These are phyloP conservation scores for Silene vulgaris DNA, from an alignment of 179 eudicot genomes.

Conservation along the genomic window DNA sequence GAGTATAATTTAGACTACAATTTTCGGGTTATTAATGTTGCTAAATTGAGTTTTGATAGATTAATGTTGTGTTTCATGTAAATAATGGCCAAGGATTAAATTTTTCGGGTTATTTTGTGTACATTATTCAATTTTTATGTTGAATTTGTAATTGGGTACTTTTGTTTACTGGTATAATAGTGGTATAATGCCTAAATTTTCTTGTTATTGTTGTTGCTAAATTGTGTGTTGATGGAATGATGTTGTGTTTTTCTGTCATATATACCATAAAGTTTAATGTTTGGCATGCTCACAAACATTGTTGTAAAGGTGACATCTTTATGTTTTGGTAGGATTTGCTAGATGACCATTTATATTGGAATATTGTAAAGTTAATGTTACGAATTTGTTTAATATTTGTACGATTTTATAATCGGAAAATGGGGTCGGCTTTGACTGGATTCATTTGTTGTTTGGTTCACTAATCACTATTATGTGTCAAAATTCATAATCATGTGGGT, in stretches of 20 bases:
- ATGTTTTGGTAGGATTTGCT: not conserved
- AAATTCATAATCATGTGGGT: slow-evolving; percentile 12
- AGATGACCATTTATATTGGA: not conserved
- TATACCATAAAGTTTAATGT: not conserved
- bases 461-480: not conserved
- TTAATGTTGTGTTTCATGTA: no score
- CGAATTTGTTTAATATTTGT: not conserved
- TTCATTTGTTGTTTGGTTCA: no score
- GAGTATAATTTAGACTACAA: no score
- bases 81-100: no score
- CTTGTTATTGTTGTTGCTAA: not conserved
- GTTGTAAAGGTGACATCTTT: not conserved
- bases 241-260: not conserved
- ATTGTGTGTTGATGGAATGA: not conserved
- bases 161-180: not conserved
- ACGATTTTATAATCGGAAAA: not conserved
- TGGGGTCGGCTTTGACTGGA: not conserved
- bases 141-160: not conserved
- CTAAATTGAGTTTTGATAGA: no score
- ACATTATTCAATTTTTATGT: not conserved
- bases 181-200: not conserved
- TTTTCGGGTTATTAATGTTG: no score
- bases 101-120: no score
- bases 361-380: not conserved
- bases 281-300: not conserved